Base-by-base conservation (phyloP, 768 basidiomycete species). In the Dioszegia crocea region DNA sequence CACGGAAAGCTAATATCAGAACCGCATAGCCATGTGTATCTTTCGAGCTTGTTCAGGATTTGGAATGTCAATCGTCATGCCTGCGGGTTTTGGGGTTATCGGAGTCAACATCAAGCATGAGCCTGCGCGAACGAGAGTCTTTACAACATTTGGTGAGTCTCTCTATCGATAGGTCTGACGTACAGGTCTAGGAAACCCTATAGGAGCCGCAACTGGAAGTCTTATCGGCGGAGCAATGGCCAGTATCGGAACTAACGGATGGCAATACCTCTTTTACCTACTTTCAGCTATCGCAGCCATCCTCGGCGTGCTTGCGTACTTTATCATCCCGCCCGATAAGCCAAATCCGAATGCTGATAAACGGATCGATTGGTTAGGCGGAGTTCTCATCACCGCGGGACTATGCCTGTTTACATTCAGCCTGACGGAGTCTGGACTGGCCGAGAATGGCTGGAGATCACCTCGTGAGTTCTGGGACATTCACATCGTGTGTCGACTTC, bases 311-410 rank as follows among this genome's bases (percentile, higher is more conserved):
- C 80, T 83, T 3, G 88, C 60, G 81, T 65, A 83, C 0, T 51
- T 85, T n/a, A 82, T 80, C 2, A 85, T 91, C 30, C 85, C 51
- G 33, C 73, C 0, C 87, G 91, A 64, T 50, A 19, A 17, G 2
- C 62, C 11, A 50, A 45, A 1, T 75, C 74, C 12, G 63, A 50
- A 29, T n/a, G 50, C 50, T 1, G 78, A 76, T 33, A 49, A 38
- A 16, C 40, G 43, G 24, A 62, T 90, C 0, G 89, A 91, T 59
- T 90, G 87, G 87, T 74, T 88, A 14, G 89, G 89, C 3, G 86
- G 85, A 0, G 68, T 81, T n/a, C 74, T 90, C 19, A 75, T 84
- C 49, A 88, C 87, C 0, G 67, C 77, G 0, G 87, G 85, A 0
- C 77, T 89, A 21, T 81, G 85, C 3, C 74, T 89, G 0, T 80